Base-by-base conservation (phyloP, 805 yeast genomes). In the Lachancea nothofagi region DNA sequence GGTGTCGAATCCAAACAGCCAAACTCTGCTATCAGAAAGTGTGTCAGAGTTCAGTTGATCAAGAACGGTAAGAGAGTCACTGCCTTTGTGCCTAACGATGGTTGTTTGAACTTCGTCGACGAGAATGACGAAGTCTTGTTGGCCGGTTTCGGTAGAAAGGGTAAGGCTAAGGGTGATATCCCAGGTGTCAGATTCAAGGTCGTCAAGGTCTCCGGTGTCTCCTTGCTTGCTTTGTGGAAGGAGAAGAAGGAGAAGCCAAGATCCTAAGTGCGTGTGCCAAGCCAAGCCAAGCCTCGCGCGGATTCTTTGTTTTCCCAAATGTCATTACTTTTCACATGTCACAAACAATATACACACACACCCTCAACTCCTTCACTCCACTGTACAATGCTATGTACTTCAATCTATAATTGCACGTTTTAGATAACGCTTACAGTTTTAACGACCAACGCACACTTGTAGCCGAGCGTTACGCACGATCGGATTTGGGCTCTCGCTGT, bases 131-230 rank as follows among this genome's bases (percentile, higher is more conserved):
- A 93, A 76, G 99, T 93, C 64, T 79, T 93, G 67, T 80, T 93
- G 65, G 97, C 99, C 67, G 99, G 99, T 82, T 93, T 93, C 88
- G 99, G 99, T 87, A 88, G 97, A 80, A 93, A 96, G 83, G 98
- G 98, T 80, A 93, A 93, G 83, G 98, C 98, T 74, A 93, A 93
- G 95, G 98, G 99, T 82, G 99, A 93, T 89, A 90, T 93, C 70
- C 98, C 98, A 74, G 99, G 99, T 87, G 99, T 93, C 71, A 93
- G 99, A 85, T 93, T 93, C 88, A 93, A 93, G 86, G 99, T 93
- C 71, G 99, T 93, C 72, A 93, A 93, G 82, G 99, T 93, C 64
- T 86, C 98, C 64, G 98, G 98, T 85, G 98, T 94, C 67, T 93
- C 98, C 64, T 82, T 93, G 74, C 81, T 89, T 71, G 98, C 99